Percentiles rank a stretch among this genome's conserved stretches.
Evolutionary conservation across 768 basidiomycete species (phyloP).

Genomic region (Collybia nuda): DNA sequence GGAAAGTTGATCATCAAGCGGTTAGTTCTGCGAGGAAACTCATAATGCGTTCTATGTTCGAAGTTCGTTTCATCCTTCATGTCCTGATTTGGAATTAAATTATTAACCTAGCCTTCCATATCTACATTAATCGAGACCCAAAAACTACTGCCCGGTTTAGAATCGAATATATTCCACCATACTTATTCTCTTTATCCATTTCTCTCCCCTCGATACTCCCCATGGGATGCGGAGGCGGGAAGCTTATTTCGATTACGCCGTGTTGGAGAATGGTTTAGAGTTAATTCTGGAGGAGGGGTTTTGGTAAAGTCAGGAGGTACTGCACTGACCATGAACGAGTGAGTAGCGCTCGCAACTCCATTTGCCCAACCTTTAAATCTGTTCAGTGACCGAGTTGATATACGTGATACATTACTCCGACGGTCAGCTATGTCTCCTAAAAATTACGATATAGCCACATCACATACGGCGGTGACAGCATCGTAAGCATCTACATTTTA

Average conservation of each 20-base stretch:
- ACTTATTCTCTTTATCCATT: conserved; percentile 73
- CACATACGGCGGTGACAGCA: conserved; percentile 30
- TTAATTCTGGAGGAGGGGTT: conserved; percentile 32
- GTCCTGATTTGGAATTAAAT: too few species aligned
- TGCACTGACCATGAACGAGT: conserved; percentile 27
- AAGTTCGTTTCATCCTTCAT: conserved; percentile 36
- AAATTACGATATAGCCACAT: conserved; percentile 1
- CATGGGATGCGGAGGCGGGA: conserved; percentile 43
- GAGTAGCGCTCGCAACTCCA: conserved; percentile 25
- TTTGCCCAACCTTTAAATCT: background rate
- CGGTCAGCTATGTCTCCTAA: too few species aligned
- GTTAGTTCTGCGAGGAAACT: conserved; percentile 50
- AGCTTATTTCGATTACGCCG: conserved; percentile 60
- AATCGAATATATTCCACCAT: conserved; percentile 29
- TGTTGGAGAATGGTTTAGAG: conserved; percentile 59
- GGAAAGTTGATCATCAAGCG: conserved; percentile 31
- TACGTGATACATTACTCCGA: conserved; percentile 8
- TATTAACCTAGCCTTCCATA: too few species aligned
- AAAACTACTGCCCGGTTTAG: too few species aligned
- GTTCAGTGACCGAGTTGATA: conserved; percentile 2
- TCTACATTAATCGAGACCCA: too few species aligned
- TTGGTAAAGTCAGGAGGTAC: conserved; percentile 31
- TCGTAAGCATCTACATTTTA: conserved; percentile 31
- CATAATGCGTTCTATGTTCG: conserved; percentile 47
- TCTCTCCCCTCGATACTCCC: conserved; percentile 43